A percentile compares a stretch with the other conserved stretches of the same genome.
phyloP scores from a whole-genome alignment of 2,329 filamentous ascomycete species.

The Penicillium brevicompactum region DNA sequence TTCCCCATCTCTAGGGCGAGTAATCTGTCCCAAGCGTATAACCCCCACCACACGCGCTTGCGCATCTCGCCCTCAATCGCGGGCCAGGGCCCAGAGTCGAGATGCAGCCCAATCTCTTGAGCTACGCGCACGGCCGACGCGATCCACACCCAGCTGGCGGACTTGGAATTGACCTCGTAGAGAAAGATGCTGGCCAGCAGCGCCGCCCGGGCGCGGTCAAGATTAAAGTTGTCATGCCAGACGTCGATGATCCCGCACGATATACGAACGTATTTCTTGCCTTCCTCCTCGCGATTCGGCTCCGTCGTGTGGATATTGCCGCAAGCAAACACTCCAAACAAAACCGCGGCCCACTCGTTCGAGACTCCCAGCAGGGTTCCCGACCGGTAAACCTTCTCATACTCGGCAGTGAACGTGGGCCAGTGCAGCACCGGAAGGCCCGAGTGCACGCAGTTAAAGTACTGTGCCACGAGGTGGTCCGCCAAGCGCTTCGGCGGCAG shows the following conservation, averaged over 20 bases:
- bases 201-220: constrained; percentile 74
- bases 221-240: constrained; percentile 75
- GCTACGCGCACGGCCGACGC: constrained; percentile 76
- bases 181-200: constrained; percentile 77
- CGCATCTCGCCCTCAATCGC: constrained; percentile 83
- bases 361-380: constrained; percentile 63
- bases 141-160: constrained; percentile 83
- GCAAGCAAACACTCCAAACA: constrained; percentile 81
- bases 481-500: constrained; percentile 71
- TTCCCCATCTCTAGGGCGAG: constrained; percentile 78
- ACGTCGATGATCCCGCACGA: constrained; percentile 72
- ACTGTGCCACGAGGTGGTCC: constrained; percentile 73
- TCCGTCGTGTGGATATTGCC: constrained; percentile 73
- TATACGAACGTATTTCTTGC: constrained; percentile 69
- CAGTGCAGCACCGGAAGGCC: constrained; percentile 87
- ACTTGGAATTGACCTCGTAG: constrained; percentile 82
- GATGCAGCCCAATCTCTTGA: constrained; percentile 81
- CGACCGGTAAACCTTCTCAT: constrained; percentile 73
- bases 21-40: constrained; percentile 83
- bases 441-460: constrained; percentile 74
- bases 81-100: constrained; percentile 72
- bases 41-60: constrained; percentile 87
- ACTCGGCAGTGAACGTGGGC: constrained; percentile 75
- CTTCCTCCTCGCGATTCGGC: constrained; percentile 58
- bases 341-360: constrained; percentile 73